Evolutionary conservation across 768 basidiomycete species (phyloP).

Genomic region (Pholiota microspora): DNA sequence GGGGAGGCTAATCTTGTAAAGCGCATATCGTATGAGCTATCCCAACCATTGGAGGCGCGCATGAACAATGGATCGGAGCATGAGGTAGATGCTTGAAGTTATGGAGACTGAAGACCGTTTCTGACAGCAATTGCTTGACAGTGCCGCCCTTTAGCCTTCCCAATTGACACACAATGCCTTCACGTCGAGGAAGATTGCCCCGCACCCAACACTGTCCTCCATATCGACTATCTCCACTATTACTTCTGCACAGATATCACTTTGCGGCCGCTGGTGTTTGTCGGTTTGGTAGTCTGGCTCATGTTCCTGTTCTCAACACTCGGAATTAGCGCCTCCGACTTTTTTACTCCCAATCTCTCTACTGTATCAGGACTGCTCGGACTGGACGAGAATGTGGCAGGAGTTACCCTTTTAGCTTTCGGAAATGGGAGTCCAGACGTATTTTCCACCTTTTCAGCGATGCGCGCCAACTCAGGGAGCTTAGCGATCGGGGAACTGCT

Average conservation of each 20-base stretch:
- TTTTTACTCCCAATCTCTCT: conserved; percentile 95
- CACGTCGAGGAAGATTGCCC: conserved; percentile 63
- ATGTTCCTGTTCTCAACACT: conserved; percentile 94
- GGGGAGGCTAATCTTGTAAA: conserved; percentile 38
- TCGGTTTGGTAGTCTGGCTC: conserved; percentile 72
- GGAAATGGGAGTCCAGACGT: conserved; percentile 97
- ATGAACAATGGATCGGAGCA: conserved; percentile 17
- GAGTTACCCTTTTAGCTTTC: conserved; percentile 95
- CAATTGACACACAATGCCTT: conserved; percentile 55
- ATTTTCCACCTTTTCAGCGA: conserved; percentile 93
- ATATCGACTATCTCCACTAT: conserved; percentile 61
- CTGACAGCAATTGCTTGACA: conserved; percentile 24
- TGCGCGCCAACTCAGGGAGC: conserved; percentile 81
- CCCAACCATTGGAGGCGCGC: conserved; percentile 23
- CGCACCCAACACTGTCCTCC: conserved; percentile 59
- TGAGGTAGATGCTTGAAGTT: conserved; percentile 22
- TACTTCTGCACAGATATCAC: conserved; percentile 69
- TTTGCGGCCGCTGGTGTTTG: conserved; percentile 60
- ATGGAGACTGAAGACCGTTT: not conserved
- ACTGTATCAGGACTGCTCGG: conserved; percentile 85
- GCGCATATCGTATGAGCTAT: conserved; percentile 38
- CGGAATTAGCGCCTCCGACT: conserved; percentile 93
- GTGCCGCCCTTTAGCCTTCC: conserved; percentile 66
- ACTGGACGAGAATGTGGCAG: conserved; percentile 90
- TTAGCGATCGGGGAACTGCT: conserved; percentile 94